Evolutionary conservation across 305 asterid species (phyloP).

Genomic region (Striga hermonthica): DNA sequence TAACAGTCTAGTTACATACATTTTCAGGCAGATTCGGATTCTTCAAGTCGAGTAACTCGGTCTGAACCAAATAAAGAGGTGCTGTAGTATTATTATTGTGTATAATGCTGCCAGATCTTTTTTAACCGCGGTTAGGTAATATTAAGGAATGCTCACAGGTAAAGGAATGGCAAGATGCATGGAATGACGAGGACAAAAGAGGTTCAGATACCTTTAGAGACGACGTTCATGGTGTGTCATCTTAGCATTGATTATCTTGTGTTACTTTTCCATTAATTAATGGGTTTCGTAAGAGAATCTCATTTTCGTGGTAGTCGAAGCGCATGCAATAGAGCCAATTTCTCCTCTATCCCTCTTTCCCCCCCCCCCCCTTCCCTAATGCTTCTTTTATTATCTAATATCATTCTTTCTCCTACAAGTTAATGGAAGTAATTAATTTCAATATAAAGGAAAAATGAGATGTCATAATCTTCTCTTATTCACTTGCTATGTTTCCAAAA

Average conservation of each 20-base stretch:
- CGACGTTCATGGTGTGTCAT: slow-evolving; percentile 35
- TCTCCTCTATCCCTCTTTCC: slow-evolving; percentile 4
- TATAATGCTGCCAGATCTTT: slow-evolving; percentile 17
- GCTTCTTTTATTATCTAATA: too few species aligned
- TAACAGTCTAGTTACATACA: slow-evolving; percentile 17
- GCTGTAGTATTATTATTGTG: slow-evolving; percentile 13
- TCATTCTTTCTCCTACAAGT: too few species aligned
- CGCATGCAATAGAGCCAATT: slow-evolving; percentile 19
- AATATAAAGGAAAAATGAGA: too few species aligned
- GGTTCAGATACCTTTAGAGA: slow-evolving; percentile 32
- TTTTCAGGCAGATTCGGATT: slow-evolving; percentile 55
- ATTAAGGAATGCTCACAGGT: slow-evolving; percentile 35
- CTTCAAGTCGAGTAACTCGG: slow-evolving; percentile 46
- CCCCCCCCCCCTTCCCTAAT: too few species aligned
- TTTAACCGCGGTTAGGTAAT: slow-evolving; percentile 28
- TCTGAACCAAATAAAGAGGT: slow-evolving; percentile 49
- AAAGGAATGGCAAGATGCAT: slow-evolving; percentile 42
- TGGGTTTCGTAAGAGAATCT: slow-evolving; percentile 22
- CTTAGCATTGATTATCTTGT: slow-evolving; percentile 13
- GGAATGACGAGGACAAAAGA: slow-evolving; percentile 33
- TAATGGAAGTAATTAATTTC: too few species aligned
- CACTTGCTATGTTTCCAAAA: too few species aligned
- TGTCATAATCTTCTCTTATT: too few species aligned
- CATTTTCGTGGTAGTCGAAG: slow-evolving; percentile 6
- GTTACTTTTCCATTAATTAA: slow-evolving; percentile 1